Percentiles rank a stretch among this genome's conserved stretches.
Conservation (phyloP, 1,284 basidiomycete genomes). For the Apiotrichum veenhuisii region DNA sequence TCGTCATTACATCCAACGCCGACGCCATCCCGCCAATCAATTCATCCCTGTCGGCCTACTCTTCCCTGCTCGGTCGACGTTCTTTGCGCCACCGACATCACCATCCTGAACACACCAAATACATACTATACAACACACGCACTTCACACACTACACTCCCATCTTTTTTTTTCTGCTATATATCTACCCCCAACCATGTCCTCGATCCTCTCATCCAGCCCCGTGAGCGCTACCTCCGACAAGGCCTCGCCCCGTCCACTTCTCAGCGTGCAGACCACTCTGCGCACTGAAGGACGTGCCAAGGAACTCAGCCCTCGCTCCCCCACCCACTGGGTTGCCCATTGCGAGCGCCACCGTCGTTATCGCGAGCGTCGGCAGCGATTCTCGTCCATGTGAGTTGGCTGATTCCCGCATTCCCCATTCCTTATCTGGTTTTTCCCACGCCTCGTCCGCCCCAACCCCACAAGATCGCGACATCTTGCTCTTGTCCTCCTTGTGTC, state of each 20-base stretch:
- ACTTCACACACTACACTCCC: no score
- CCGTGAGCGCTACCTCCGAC: background rate
- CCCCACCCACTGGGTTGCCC: background rate
- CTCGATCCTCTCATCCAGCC: background rate
- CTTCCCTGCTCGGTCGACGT: no score
- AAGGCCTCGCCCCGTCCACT: background rate
- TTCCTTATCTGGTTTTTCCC: background rate
- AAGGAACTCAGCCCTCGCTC: background rate
- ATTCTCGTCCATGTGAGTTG: background rate
- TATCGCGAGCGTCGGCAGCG: background rate
- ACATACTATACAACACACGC: no score
- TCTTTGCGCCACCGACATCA: no score
- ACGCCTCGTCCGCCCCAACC: background rate
- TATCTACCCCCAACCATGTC: no score
- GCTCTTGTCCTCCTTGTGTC: background rate
- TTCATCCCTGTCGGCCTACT: no score
- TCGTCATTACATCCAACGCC: no score
- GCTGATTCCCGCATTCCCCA: background rate
- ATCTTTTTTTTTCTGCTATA: no score
- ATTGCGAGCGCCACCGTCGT: conserved; percentile 1
- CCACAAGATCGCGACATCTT: background rate
- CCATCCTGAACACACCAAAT: no score
- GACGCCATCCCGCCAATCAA: no score
- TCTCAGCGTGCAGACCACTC: background rate
- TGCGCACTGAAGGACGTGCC: background rate